Conservation (phyloP, 441 rosid species). For the Euphorbia corollata region DNA sequence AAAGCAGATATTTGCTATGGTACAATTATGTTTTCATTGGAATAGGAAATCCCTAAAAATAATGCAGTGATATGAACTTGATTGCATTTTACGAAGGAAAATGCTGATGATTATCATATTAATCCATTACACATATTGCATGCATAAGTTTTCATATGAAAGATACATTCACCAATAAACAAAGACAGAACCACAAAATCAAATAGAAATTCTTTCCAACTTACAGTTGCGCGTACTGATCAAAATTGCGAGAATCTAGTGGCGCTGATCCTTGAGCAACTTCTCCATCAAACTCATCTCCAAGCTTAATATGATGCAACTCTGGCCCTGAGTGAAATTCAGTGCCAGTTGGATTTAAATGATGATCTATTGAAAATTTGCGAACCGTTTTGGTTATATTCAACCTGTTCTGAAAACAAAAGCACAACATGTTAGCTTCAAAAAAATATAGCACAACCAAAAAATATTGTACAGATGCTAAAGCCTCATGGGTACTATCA, state of each 20-base stretch:
- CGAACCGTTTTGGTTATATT: conserved; percentile 92
- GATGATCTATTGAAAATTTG: conserved; percentile 79
- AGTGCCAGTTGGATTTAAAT: conserved; percentile 66
- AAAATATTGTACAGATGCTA: neutral
- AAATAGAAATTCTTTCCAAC: conserved; percentile 26
- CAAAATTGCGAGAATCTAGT: conserved; percentile 58
- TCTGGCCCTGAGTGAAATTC: conserved; percentile 73
- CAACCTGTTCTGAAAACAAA: conserved; percentile 82
- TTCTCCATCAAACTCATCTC: conserved; percentile 69
- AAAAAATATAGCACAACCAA: neutral
- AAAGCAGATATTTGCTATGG: neutral
- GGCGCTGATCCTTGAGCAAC: conserved; percentile 54
- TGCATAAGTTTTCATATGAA: neutral
- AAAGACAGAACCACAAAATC: conserved; percentile 7
- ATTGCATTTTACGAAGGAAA: neutral
- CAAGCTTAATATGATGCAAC: conserved; percentile 64
- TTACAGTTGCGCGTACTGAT: conserved; percentile 62
- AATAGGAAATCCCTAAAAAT: neutral
- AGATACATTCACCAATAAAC: conserved; percentile 8
- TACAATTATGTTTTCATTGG: neutral
- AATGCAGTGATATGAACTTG: neutral
- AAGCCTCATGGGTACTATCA: neutral
- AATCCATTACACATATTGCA: neutral
- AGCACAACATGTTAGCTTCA: conserved; percentile 18
- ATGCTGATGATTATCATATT: neutral